Evolutionary conservation across 1,284 basidiomycete genomes (phyloP).

Genomic region (Pseudozyma sp.): DNA sequence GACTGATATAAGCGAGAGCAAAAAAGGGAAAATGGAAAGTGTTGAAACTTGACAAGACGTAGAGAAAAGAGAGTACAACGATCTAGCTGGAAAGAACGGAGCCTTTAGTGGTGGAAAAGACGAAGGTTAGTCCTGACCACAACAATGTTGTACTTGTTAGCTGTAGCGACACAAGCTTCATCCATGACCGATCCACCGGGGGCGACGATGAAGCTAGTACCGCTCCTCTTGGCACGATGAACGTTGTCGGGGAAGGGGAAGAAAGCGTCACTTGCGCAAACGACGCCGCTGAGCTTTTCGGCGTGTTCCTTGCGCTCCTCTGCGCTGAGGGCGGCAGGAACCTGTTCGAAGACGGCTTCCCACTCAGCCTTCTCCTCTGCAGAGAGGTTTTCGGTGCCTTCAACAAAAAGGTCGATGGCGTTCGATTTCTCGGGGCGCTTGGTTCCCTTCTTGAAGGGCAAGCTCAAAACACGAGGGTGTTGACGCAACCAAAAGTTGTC

Average conservation of each 20-base stretch:
- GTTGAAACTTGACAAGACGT: slow-evolving; percentile 1
- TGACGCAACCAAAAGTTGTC: slow-evolving; percentile 99
- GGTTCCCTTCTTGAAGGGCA: slow-evolving; percentile 96
- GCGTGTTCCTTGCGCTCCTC: slow-evolving; percentile 75
- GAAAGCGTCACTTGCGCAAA: slow-evolving; percentile 96
- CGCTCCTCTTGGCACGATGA: slow-evolving; percentile 88
- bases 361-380: slow-evolving; percentile 83
- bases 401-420: slow-evolving; percentile 96
- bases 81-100: not conserved
- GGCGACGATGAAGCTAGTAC: slow-evolving; percentile 91
- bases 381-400: slow-evolving; percentile 73
- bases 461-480: slow-evolving; percentile 87
- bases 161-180: slow-evolving; percentile 69
- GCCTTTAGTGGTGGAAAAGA: slow-evolving; percentile 67
- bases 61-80: not conserved
- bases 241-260: slow-evolving; percentile 99
- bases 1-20: not conserved
- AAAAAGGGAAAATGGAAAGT: not conserved
- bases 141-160: slow-evolving; percentile 66
- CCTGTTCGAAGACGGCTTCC: slow-evolving; percentile 86
- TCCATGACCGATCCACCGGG: slow-evolving; percentile 98
- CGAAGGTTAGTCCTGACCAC: slow-evolving; percentile 66
- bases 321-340: slow-evolving; percentile 78
- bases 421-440: slow-evolving; percentile 99
- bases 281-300: slow-evolving; percentile 76